These are phyloP conservation scores for Phytopythium vexans DNA, from an alignment of 352 stramenopile species.

Conservation along the genomic window DNA sequence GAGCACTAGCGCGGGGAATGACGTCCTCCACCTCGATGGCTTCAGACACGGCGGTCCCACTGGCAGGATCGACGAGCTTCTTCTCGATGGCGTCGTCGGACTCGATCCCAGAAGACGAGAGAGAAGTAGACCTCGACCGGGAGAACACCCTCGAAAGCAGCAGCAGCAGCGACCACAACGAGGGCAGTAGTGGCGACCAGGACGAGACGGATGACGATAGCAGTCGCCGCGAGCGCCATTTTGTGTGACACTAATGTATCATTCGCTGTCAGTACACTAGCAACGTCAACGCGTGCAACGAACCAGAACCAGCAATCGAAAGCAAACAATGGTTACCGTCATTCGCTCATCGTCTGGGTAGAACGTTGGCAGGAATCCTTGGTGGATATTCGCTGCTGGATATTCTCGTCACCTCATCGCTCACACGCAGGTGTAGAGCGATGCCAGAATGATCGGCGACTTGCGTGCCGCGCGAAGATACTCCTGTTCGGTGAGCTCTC, in stretches of 20 bases:
- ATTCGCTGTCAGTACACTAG: background rate
- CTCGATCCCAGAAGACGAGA: conserved; percentile 4
- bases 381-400: too few relatives aligned
- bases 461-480: conserved; percentile 29
- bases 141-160: conserved; percentile 7
- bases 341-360: background rate
- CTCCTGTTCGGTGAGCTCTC: conserved; percentile 31
- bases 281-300: too few relatives aligned
- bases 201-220: background rate
- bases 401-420: too few relatives aligned
- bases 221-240: background rate
- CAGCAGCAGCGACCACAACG: conserved; percentile 2
- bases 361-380: background rate
- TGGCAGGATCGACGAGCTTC: background rate
- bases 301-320: background rate
- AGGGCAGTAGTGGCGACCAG: background rate
- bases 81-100: conserved; percentile 4
- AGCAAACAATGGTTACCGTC: background rate
- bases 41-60: conserved; percentile 1
- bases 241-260: conserved; percentile 1
- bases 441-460: conserved; percentile 32
- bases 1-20: background rate
- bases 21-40: conserved; percentile 3
- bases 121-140: background rate
- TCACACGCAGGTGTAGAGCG: conserved; percentile 36